Evolutionary conservation across 768 basidiomycete species (phyloP).

Genomic region (Cystobasidium ongulense): DNA sequence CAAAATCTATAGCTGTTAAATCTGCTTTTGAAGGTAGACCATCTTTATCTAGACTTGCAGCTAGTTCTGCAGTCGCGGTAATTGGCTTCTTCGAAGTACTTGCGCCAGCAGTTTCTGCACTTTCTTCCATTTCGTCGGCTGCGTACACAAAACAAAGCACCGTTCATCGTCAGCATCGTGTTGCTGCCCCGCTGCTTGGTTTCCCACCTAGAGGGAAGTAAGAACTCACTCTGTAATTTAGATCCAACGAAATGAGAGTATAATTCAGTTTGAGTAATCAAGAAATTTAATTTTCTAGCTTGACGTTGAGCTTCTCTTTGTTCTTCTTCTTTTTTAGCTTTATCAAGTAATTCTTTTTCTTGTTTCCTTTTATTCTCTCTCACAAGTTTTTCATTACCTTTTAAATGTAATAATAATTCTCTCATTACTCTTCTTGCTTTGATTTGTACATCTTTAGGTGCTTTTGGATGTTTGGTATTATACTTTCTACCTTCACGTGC

Average conservation of each 20-base stretch:
- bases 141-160: neutral
- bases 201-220: neutral
- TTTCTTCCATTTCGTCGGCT: constrained; percentile 46
- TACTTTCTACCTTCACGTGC: constrained; percentile 66
- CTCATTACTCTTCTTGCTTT: constrained; percentile 83
- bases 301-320: constrained; percentile 86
- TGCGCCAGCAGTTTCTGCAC: constrained; percentile 41
- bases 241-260: constrained; percentile 99
- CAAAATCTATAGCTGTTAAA: constrained; percentile 43
- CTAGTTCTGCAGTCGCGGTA: constrained; percentile 48
- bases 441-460: constrained; percentile 69
- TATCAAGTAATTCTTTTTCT: constrained; percentile 84
- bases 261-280: constrained; percentile 96
- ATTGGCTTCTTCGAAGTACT: neutral
- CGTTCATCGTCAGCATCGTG: neutral
- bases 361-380: constrained; percentile 83
- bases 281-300: constrained; percentile 91
- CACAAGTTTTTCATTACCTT: constrained; percentile 95
- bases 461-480: constrained; percentile 64
- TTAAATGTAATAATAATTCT: constrained; percentile 96
- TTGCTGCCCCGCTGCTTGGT: no score
- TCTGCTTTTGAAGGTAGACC: constrained; percentile 51
- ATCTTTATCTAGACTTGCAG: constrained; percentile 82
- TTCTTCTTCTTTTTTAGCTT: constrained; percentile 81
- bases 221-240: constrained; percentile 54